phyloP scores from a whole-genome alignment of 129 eudicot species.

The Artemisia tridentata region DNA sequence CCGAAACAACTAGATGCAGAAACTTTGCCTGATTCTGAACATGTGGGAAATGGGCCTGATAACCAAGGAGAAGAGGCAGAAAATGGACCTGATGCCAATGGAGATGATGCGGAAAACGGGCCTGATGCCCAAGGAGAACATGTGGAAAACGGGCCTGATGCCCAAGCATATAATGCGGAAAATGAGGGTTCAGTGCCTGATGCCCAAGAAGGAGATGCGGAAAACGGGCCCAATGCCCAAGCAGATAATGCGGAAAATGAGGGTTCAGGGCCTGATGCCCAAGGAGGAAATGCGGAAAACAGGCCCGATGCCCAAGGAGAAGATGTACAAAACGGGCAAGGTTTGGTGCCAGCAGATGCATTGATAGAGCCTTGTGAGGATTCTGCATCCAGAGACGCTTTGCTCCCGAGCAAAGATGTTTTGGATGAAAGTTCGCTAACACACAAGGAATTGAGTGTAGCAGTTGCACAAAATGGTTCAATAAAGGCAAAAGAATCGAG shows the following conservation, averaged over 20 bases:
- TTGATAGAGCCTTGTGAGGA: conserved; percentile 5
- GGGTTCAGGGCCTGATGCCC: neutral
- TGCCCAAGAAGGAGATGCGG: neutral
- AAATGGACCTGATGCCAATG: neutral
- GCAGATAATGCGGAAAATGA: neutral
- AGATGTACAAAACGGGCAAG: neutral
- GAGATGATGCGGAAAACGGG: neutral
- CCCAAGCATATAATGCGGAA: neutral
- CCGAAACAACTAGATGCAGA: conserved; percentile 20
- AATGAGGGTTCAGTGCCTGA: no score
- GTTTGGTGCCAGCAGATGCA: neutral
- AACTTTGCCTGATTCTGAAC: conserved; percentile 12
- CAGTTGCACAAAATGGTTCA: conserved; percentile 24
- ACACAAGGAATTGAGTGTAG: neutral
- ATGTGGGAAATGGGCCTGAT: neutral
- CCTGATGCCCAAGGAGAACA: neutral
- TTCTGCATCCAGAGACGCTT: neutral
- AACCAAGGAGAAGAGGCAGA: neutral
- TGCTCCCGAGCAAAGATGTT: no score
- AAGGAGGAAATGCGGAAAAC: neutral
- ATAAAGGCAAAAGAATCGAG: neutral
- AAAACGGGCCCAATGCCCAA: conserved; percentile 5
- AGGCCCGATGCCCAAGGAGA: neutral
- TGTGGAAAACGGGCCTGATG: neutral
- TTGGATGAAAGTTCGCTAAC: conserved; percentile 13